phyloP scores from a whole-genome alignment of 1,139 yeast species.

The Blastobotrys malaysiensis region DNA sequence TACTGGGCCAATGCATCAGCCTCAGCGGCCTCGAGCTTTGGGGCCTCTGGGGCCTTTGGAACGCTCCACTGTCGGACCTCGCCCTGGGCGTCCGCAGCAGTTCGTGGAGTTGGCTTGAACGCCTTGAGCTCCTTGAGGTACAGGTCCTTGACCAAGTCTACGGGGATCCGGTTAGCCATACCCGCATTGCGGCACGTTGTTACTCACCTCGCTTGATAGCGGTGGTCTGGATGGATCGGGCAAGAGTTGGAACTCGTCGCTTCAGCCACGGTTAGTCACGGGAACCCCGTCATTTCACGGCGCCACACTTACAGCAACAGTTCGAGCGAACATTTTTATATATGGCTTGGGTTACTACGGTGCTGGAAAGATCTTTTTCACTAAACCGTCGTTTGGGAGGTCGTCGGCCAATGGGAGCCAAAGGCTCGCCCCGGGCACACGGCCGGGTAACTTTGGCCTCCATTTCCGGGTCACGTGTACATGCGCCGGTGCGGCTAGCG shows the following conservation, averaged over 20 bases:
- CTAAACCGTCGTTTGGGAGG: background rate
- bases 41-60: conserved; percentile 69
- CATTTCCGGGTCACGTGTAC: background rate
- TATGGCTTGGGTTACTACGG: background rate
- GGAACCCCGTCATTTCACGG: background rate
- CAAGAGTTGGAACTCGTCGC: conserved; percentile 10
- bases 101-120: conserved; percentile 76
- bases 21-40: conserved; percentile 65
- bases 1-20: conserved; percentile 71
- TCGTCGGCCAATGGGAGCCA: background rate
- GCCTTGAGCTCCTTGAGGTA: conserved; percentile 82
- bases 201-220: conserved; percentile 18
- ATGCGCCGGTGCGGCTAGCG: too few species aligned
- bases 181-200: too few species aligned
- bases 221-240: conserved; percentile 24
- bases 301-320: conserved; percentile 11
- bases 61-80: conserved; percentile 76
- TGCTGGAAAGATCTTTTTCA: background rate
- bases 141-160: conserved; percentile 72
- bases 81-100: conserved; percentile 70
- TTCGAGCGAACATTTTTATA: conserved; percentile 12
- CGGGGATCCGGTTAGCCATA: background rate
- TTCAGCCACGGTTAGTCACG: conserved; percentile 1
- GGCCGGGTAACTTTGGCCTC: background rate
- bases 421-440: background rate